Percentiles rank a stretch among this genome's conserved stretches.
phyloP scores from a whole-genome alignment of 2,329 filamentous ascomycete genomes.

The Mycocentrospora acerina region DNA sequence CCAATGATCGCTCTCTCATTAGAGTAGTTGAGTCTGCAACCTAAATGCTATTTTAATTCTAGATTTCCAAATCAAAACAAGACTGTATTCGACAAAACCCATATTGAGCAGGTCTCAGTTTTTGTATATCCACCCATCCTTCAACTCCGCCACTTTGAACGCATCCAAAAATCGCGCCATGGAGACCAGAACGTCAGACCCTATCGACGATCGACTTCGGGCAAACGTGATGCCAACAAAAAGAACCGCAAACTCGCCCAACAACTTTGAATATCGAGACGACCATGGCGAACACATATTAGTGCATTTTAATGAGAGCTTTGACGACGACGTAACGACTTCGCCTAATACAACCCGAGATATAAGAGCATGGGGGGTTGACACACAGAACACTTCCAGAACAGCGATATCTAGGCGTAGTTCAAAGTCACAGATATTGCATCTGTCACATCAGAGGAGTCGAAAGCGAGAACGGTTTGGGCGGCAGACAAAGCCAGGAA shows the following conservation, averaged over 20 bases:
- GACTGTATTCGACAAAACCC: too few species aligned
- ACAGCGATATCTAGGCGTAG: constrained; percentile 33
- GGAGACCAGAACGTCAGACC: too few species aligned
- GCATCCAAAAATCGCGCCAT: too few species aligned
- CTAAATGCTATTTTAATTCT: too few species aligned
- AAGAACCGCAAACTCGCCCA: neutral
- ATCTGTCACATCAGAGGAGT: constrained; percentile 53
- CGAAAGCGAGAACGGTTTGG: constrained; percentile 60
- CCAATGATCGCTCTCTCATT: too few species aligned
- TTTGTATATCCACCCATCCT: too few species aligned
- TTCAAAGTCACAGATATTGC: constrained; percentile 38
- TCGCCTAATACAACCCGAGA: constrained; percentile 19
- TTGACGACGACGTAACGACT: constrained; percentile 22
- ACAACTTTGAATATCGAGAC: constrained; percentile 7
- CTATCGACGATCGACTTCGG: neutral
- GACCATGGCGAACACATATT: constrained; percentile 26
- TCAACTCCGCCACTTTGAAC: too few species aligned
- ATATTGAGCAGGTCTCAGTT: too few species aligned
- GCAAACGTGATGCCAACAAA: too few species aligned
- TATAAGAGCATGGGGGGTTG: constrained; percentile 21
- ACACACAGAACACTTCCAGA: constrained; percentile 28
- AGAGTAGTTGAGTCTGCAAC: too few species aligned
- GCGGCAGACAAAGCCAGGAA: constrained; percentile 63
- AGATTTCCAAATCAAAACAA: too few species aligned
- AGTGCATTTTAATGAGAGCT: constrained; percentile 27